phyloP scores from a whole-genome alignment of 2,329 filamentous ascomycete species.

The Colletotrichum higginsianum region DNA sequence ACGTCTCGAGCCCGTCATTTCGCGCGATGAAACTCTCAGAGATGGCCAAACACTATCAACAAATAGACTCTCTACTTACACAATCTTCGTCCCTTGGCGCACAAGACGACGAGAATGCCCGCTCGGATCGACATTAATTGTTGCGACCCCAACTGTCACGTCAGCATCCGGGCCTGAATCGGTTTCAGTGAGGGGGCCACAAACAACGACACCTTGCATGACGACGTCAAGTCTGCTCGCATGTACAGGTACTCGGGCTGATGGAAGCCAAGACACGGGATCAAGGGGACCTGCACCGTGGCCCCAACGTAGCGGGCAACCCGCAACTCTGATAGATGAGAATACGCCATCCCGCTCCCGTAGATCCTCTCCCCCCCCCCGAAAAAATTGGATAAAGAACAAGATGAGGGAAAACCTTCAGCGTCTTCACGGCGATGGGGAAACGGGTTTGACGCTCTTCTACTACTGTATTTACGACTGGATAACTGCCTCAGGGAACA shows the following conservation, averaged over 20 bases:
- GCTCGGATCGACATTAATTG: neutral
- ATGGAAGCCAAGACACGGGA: neutral
- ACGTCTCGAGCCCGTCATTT: neutral
- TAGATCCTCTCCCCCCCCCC: too few relatives aligned
- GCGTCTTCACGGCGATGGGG: neutral
- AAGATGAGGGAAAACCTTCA: neutral
- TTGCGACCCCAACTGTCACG: neutral
- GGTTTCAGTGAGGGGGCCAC: neutral
- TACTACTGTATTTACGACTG: neutral
- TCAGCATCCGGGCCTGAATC: neutral
- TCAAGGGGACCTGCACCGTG: neutral
- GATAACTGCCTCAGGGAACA: neutral
- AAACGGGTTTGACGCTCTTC: neutral
- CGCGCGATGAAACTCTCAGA: too few relatives aligned
- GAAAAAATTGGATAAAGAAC: neutral
- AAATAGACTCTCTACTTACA: neutral
- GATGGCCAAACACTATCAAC: too few relatives aligned
- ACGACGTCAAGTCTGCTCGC: neutral
- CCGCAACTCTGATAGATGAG: neutral
- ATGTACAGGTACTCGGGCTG: neutral
- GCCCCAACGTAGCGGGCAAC: neutral
- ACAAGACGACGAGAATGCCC: neutral
- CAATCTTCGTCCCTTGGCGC: neutral
- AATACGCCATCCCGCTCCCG: slow-evolving; percentile 17
- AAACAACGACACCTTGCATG: too few relatives aligned